Base-by-base conservation (phyloP, 768 basidiomycete species). In the Lactarius hatsudake region DNA sequence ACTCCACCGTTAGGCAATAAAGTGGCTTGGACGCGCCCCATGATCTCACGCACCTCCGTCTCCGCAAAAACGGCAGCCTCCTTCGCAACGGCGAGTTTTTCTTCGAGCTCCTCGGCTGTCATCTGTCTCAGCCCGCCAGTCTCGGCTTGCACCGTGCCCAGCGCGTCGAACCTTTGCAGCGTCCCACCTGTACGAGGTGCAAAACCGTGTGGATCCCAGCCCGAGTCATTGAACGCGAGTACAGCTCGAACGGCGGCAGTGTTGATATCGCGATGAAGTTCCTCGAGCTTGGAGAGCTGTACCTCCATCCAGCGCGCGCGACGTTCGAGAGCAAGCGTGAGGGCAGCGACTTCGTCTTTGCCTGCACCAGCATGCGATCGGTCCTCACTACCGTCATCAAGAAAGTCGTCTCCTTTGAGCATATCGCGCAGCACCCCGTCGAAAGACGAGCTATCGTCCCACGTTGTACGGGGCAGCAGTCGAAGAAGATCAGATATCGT, bases 251-350 rank as follows among this genome's bases (percentile, higher is more conserved):
- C 91, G 5, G 92, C 91, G 7, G 93, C 93, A 2, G 86, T 91
- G 76, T 94, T 95, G 78, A 94, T 94, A 71, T 94, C 93, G 34
- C 90, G 88, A 71, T 95, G 93, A 40, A 94, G 81, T 73, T 93
- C 93, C 76, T 95, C 93, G 42, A 95, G 80, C 74, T 94, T 94
- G 0, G 90, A 91, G 20, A 95, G 77, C 75, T 94, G 93, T 26
- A 93, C 90, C 76, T 94, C 92, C 90, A 95, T 94, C 91, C 93
- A 95, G 53, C 91, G 83, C 18, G 93, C 93, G n/a, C 93, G 89
- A 68, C 90, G 87, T 74, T 93, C 92, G 55, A 95, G 83, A 9
- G 91, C 92, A 59, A 89, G 79, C 2, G 92, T 94, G 67, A 94
- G 79, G 20, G 89, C 89, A 2, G 89, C 90, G 8, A 94, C 92